These are phyloP conservation scores for Pelargonium exstipulatum DNA, from an alignment of 441 rosid species.

Conservation along the genomic window DNA sequence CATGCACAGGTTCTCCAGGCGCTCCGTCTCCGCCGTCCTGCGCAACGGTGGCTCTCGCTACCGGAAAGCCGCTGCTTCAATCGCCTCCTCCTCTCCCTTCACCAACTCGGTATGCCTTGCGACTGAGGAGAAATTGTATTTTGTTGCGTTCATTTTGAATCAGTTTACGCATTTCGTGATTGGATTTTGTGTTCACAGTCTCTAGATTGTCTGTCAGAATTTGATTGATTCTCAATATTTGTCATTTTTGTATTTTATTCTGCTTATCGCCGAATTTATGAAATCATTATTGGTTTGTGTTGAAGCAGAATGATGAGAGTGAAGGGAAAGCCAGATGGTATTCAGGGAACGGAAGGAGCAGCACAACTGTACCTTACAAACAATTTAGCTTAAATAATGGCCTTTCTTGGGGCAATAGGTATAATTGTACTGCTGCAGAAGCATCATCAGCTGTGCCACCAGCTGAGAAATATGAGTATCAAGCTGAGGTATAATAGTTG, in stretches of 20 bases:
- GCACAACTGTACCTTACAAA: constrained; percentile 18
- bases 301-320: constrained; percentile 38
- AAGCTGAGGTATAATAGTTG: constrained; percentile 73
- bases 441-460: constrained; percentile 52
- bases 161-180: too few species aligned
- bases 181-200: too few species aligned
- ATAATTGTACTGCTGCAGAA: constrained; percentile 76
- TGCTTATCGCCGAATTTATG: background rate
- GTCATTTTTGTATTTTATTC: background rate
- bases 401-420: constrained; percentile 42
- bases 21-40: constrained; percentile 53
- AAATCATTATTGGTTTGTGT: background rate
- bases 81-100: constrained; percentile 31
- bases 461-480: constrained; percentile 92
- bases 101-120: constrained; percentile 32
- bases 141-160: too few species aligned
- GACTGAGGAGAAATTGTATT: too few species aligned
- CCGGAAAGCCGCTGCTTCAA: constrained; percentile 33
- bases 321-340: constrained; percentile 45
- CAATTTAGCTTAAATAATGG: constrained; percentile 32
- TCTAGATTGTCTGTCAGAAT: background rate
- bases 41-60: constrained; percentile 37
- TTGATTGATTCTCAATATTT: background rate
- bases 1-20: constrained; percentile 66
- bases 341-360: constrained; percentile 41